phyloP scores from a whole-genome alignment of 768 basidiomycete genomes.

The Dentipellis sp. region DNA sequence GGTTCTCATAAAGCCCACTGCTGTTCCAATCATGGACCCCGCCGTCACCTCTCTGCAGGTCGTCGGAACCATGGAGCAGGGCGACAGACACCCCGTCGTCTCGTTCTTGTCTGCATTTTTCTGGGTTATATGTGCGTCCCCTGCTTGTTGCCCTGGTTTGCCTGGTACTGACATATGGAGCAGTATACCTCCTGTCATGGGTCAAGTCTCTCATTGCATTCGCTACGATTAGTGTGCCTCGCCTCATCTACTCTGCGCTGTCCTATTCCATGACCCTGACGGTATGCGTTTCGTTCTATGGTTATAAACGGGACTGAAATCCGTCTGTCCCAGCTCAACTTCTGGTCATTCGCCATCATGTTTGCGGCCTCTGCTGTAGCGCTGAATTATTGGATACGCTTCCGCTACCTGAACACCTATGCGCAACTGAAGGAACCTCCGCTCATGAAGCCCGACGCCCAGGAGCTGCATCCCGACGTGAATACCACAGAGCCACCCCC shows the following conservation, averaged over 20 bases:
- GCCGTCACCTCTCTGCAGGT: neutral
- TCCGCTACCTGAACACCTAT: constrained; percentile 69
- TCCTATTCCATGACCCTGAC: constrained; percentile 89
- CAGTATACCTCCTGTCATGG: constrained; percentile 83
- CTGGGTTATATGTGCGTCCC: constrained; percentile 69
- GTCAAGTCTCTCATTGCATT: constrained; percentile 65
- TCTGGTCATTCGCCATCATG: constrained; percentile 81
- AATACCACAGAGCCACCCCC: constrained; percentile 65
- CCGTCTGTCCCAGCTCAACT: constrained; percentile 55
- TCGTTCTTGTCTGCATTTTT: constrained; percentile 74
- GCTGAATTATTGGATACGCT: constrained; percentile 79
- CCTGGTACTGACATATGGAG: constrained; percentile 4
- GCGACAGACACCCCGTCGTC: constrained; percentile 58
- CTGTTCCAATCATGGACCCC: neutral
- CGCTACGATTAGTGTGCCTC: constrained; percentile 75
- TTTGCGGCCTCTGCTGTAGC: constrained; percentile 58
- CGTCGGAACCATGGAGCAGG: constrained; percentile 7
- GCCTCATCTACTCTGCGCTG: constrained; percentile 64
- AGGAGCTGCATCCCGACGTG: constrained; percentile 87
- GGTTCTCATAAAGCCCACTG: neutral
- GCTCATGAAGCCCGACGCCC: constrained; percentile 71
- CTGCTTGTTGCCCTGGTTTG: neutral
- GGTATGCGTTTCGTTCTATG: constrained; percentile 30
- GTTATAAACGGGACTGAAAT: neutral
- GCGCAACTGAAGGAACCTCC: constrained; percentile 75